A percentile compares a stretch with the other conserved stretches of the same genome.
Evolutionary conservation across 2,329 filamentous ascomycete species (phyloP).

Genomic region (Curvularia hawaiiensis): DNA sequence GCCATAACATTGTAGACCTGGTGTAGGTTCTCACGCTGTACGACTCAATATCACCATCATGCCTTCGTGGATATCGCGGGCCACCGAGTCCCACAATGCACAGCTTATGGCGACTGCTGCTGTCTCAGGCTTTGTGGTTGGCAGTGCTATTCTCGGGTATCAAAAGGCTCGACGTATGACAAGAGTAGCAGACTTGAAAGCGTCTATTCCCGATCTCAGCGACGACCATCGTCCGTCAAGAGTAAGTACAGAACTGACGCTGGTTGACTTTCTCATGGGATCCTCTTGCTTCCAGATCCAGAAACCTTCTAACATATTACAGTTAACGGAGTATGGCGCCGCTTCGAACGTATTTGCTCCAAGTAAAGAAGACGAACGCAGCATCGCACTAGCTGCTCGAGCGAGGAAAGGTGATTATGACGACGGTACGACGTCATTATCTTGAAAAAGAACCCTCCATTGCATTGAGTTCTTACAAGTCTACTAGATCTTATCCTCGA

Average conservation of each 20-base stretch:
- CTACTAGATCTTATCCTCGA: conserved; percentile 83
- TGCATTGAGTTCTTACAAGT: conserved; percentile 6
- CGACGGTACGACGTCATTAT: conserved; percentile 53
- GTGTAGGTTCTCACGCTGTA: conserved; percentile 4
- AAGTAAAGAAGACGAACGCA: conserved; percentile 61
- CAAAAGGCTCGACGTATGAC: conserved; percentile 62
- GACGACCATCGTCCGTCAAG: conserved; percentile 57
- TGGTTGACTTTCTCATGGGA: not conserved
- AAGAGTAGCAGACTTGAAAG: conserved; percentile 63
- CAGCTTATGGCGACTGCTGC: conserved; percentile 76
- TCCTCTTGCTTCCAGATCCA: not conserved
- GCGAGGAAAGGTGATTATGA: conserved; percentile 69
- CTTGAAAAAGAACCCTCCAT: not conserved
- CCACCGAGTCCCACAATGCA: conserved; percentile 53
- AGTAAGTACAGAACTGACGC: conserved; percentile 45
- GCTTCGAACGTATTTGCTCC: conserved; percentile 51
- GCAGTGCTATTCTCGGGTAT: conserved; percentile 61
- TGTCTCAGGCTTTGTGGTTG: conserved; percentile 55
- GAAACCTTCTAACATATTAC: conserved; percentile 44
- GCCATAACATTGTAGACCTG: conserved; percentile 2
- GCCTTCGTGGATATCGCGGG: conserved; percentile 54
- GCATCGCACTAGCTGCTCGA: conserved; percentile 62
- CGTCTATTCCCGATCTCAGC: conserved; percentile 63
- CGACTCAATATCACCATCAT: conserved; percentile 33
- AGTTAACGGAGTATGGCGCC: conserved; percentile 68